A percentile compares a stretch with the other conserved stretches of the same genome.
phyloP scores from a whole-genome alignment of 139 green algal genomes.

The Coelastrella sp. region DNA sequence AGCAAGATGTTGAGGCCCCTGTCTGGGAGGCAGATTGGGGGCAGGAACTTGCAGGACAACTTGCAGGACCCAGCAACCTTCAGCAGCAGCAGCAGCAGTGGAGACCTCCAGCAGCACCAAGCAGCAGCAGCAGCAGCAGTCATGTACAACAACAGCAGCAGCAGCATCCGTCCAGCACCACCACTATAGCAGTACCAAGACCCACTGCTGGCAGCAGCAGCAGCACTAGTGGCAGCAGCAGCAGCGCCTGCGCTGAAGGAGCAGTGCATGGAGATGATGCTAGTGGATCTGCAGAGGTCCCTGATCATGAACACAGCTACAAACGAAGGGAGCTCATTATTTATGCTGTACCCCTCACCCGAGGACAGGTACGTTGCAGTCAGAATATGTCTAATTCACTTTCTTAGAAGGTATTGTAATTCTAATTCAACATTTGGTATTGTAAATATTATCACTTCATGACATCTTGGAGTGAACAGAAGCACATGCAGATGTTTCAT shows the following conservation, averaged over 20 bases:
- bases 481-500: background rate
- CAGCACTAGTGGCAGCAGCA: constrained; percentile 27
- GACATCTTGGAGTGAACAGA: background rate
- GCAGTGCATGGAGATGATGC: background rate
- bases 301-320: constrained; percentile 3
- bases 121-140: constrained; percentile 7
- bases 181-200: constrained; percentile 8
- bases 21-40: constrained; percentile 1
- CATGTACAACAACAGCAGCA: constrained; percentile 24
- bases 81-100: background rate
- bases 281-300: background rate
- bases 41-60: background rate
- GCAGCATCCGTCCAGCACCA: constrained; percentile 36
- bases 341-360: constrained; percentile 33
- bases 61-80: background rate
- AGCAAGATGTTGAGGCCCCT: background rate
- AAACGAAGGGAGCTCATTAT: constrained; percentile 43
- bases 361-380: constrained; percentile 17
- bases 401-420: too few species aligned
- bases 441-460: too few species aligned
- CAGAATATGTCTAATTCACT: background rate
- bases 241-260: background rate
- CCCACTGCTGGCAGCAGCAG: background rate
- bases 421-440: too few species aligned
- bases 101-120: background rate